These are phyloP conservation scores for Entamoeba invadens DNA, from an alignment of 208 protist species.

Conservation along the genomic window DNA sequence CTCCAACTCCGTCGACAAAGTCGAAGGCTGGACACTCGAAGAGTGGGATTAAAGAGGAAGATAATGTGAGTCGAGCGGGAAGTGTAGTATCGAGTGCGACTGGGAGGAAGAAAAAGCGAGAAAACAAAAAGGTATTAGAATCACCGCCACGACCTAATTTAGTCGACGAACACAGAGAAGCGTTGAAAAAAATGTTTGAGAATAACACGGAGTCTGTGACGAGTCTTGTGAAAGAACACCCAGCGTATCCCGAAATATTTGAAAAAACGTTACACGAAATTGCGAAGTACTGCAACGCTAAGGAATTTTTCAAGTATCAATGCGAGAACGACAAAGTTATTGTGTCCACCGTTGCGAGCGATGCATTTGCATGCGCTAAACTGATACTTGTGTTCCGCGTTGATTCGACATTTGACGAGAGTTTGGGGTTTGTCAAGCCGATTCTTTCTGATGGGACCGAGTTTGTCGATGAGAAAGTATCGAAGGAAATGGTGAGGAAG, in stretches of 20 bases:
- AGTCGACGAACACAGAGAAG: not conserved
- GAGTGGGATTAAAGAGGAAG: not conserved
- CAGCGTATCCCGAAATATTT: not conserved
- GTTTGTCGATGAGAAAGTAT: no score
- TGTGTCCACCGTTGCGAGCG: not conserved
- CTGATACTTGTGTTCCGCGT: not conserved
- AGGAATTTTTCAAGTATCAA: not conserved
- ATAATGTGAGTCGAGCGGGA: not conserved
- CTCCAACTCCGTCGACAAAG: not conserved
- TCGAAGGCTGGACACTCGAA: not conserved
- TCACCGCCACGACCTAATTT: not conserved
- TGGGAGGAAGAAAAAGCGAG: not conserved
- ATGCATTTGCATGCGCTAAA: not conserved
- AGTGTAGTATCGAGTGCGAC: not conserved
- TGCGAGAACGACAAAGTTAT: not conserved
- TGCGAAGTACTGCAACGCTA: not conserved
- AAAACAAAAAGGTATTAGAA: not conserved
- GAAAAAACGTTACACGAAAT: not conserved
- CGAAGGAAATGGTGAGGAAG: no score
- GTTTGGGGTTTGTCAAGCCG: not conserved
- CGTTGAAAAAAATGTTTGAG: not conserved
- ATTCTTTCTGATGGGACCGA: not conserved
- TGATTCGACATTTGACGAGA: not conserved
- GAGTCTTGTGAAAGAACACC: not conserved
- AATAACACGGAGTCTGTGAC: not conserved